A percentile compares a stretch with the other conserved stretches of the same genome.
phyloP scores from a whole-genome alignment of 2,329 filamentous ascomycete genomes.

The Emergomyces orientalis region DNA sequence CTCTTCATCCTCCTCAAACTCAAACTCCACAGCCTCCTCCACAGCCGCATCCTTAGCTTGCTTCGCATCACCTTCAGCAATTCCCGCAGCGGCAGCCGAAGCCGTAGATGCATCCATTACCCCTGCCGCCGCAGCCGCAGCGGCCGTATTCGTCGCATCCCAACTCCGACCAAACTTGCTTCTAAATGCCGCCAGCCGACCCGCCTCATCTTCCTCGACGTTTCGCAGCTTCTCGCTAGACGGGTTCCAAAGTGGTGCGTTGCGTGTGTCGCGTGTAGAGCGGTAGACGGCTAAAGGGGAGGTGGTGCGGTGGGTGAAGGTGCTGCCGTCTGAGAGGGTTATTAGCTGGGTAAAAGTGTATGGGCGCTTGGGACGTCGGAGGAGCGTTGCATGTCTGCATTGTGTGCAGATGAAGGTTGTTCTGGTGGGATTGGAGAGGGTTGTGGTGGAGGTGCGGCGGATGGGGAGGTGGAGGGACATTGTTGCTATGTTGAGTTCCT shows the following conservation, averaged over 20 bases:
- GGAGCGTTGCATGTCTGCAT: slow-evolving; percentile 71
- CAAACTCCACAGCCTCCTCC: slow-evolving; percentile 37
- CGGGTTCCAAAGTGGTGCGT: slow-evolving; percentile 87
- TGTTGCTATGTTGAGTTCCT: slow-evolving; percentile 16
- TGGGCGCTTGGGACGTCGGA: slow-evolving; percentile 78
- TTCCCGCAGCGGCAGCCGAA: slow-evolving; percentile 31
- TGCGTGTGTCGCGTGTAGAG: slow-evolving; percentile 72
- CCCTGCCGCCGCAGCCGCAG: slow-evolving; percentile 22
- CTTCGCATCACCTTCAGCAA: slow-evolving; percentile 21
- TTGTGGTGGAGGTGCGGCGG: slow-evolving; percentile 18
- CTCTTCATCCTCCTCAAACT: slow-evolving; percentile 37
- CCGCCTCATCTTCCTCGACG: slow-evolving; percentile 91
- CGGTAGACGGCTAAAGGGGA: slow-evolving; percentile 49
- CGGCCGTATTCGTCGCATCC: slow-evolving; percentile 49
- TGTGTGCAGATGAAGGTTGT: slow-evolving; percentile 46
- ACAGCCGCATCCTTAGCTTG: slow-evolving; percentile 1
- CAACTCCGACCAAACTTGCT: slow-evolving; percentile 73
- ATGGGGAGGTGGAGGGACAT: slow-evolving; percentile 26
- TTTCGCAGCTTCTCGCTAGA: slow-evolving; percentile 69
- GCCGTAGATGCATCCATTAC: slow-evolving; percentile 10
- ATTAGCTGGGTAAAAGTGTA: slow-evolving; percentile 98
- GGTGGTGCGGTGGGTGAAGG: slow-evolving; percentile 50
- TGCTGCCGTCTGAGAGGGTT: slow-evolving; percentile 81
- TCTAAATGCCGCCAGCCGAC: slow-evolving; percentile 76
- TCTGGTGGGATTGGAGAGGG: slow-evolving; percentile 19